phyloP scores from a whole-genome alignment of 2,329 filamentous ascomycete species.

The Tolypocladium pustulatum region DNA sequence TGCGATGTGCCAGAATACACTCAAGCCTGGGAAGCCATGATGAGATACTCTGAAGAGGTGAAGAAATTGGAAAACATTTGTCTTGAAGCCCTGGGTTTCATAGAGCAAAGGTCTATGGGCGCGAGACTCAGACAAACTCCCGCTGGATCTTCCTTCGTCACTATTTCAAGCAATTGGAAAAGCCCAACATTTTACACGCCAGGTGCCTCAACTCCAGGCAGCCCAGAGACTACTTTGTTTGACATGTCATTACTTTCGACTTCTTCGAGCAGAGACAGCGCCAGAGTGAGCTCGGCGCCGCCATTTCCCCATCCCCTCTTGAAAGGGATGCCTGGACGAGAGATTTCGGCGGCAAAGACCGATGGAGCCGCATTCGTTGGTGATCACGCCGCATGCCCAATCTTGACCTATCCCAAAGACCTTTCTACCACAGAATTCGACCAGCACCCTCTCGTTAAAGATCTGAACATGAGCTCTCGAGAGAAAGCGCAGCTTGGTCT shows the following conservation, averaged over 20 bases:
- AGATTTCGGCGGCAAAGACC: slow-evolving; percentile 25
- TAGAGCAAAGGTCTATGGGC: slow-evolving; percentile 5
- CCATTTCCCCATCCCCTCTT: slow-evolving; percentile 30
- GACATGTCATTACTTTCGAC: slow-evolving; percentile 1
- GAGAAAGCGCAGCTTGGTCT: slow-evolving; percentile 22
- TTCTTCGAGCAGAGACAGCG: slow-evolving; percentile 2
- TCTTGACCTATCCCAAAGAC: slow-evolving; percentile 23
- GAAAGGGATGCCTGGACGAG: slow-evolving; percentile 26
- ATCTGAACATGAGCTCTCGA: slow-evolving; percentile 14
- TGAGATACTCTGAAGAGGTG: slow-evolving; percentile 20
- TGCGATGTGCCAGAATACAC: slow-evolving; percentile 20
- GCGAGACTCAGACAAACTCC: neutral
- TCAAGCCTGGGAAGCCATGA: slow-evolving; percentile 15
- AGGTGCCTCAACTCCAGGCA: neutral
- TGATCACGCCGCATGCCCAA: slow-evolving; percentile 16
- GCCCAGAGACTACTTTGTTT: slow-evolving; percentile 1
- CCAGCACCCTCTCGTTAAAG: slow-evolving; percentile 24
- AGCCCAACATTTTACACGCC: neutral
- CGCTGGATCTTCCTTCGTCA: slow-evolving; percentile 4
- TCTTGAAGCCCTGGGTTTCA: slow-evolving; percentile 11
- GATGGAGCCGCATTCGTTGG: slow-evolving; percentile 23
- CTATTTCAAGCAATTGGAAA: slow-evolving; percentile 3
- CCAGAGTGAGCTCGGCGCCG: slow-evolving; percentile 2
- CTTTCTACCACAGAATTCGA: slow-evolving; percentile 22
- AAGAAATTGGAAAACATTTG: slow-evolving; percentile 23